Conservation (phyloP, 2,329 filamentous ascomycete species). For the Arthrobotrys pseudoclavata region DNA sequence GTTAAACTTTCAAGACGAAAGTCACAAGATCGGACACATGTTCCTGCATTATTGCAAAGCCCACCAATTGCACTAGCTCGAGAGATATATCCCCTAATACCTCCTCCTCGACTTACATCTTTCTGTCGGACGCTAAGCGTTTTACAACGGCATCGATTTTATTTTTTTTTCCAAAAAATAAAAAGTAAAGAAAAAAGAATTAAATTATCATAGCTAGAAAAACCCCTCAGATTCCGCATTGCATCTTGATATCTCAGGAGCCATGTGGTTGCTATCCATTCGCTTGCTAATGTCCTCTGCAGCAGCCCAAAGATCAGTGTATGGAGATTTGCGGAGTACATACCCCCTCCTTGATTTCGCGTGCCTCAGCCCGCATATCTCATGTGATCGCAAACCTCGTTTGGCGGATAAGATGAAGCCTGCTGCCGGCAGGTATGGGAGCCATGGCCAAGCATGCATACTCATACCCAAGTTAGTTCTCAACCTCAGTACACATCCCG, state of each 20-base stretch:
- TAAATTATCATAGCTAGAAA: neutral
- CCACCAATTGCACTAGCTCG: neutral
- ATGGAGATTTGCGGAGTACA: conserved; percentile 18
- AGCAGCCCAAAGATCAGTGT: conserved; percentile 25
- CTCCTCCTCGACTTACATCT: neutral
- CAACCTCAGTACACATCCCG: conserved; percentile 2
- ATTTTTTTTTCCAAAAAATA: neutral
- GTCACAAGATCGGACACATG: conserved; percentile 57
- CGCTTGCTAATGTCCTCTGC: conserved; percentile 40
- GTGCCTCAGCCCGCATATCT: conserved; percentile 30
- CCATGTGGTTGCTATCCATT: conserved; percentile 59
- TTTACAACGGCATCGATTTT: neutral
- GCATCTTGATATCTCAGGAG: conserved; percentile 34
- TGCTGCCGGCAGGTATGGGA: conserved; percentile 22
- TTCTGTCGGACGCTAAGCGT: conserved; percentile 22
- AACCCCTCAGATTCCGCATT: conserved; percentile 12
- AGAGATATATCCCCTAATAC: conserved; percentile 30
- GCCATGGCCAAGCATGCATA: conserved; percentile 20
- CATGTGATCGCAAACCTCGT: conserved; percentile 45
- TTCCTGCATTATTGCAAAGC: conserved; percentile 47
- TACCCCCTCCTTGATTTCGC: conserved; percentile 22
- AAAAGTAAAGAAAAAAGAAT: neutral
- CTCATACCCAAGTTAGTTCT: conserved; percentile 4
- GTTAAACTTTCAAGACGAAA: conserved; percentile 22
- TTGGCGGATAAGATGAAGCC: conserved; percentile 31